phyloP scores from a whole-genome alignment of 1,284 basidiomycete genomes.

The Ceratobasidium sp. region DNA sequence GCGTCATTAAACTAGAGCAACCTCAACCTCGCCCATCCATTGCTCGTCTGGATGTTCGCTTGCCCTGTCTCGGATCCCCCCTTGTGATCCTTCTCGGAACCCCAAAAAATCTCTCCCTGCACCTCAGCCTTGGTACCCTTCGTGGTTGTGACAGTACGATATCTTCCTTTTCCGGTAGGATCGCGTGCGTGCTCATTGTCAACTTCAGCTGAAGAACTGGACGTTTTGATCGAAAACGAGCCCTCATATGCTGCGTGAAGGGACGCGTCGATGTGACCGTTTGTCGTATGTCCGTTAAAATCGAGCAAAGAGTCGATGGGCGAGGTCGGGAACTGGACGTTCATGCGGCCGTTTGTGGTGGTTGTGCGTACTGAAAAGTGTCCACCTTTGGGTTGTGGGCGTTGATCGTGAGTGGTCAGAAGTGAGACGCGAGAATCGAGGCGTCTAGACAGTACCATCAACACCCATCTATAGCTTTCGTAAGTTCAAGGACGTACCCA shows the following conservation, averaged over 20 bases:
- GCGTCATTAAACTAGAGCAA: slow-evolving; percentile 8
- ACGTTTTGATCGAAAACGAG: neutral
- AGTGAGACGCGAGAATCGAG: slow-evolving; percentile 25
- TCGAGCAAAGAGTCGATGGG: slow-evolving; percentile 38
- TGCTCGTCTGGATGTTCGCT: slow-evolving; percentile 13
- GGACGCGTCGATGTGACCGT: slow-evolving; percentile 11
- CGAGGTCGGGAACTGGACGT: slow-evolving; percentile 22
- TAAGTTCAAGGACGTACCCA: slow-evolving; percentile 9
- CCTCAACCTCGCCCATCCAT: slow-evolving; percentile 26
- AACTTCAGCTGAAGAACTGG: neutral
- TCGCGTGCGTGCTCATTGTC: neutral
- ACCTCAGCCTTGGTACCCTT: neutral
- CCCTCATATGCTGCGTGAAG: slow-evolving; percentile 32
- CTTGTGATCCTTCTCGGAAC: slow-evolving; percentile 7
- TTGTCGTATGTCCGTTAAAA: slow-evolving; percentile 15
- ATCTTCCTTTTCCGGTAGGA: slow-evolving; percentile 23
- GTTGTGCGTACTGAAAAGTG: slow-evolving; percentile 19
- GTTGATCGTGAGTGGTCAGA: slow-evolving; percentile 42
- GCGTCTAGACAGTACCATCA: slow-evolving; percentile 10
- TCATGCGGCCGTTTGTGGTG: slow-evolving; percentile 25
- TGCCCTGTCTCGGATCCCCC: slow-evolving; percentile 1
- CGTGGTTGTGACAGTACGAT: neutral
- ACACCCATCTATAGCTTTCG: neutral
- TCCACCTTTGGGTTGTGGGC: slow-evolving; percentile 43
- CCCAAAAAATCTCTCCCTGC: slow-evolving; percentile 15